Base-by-base conservation (phyloP, 345 rosid genomes). In the Citrus sp. region DNA sequence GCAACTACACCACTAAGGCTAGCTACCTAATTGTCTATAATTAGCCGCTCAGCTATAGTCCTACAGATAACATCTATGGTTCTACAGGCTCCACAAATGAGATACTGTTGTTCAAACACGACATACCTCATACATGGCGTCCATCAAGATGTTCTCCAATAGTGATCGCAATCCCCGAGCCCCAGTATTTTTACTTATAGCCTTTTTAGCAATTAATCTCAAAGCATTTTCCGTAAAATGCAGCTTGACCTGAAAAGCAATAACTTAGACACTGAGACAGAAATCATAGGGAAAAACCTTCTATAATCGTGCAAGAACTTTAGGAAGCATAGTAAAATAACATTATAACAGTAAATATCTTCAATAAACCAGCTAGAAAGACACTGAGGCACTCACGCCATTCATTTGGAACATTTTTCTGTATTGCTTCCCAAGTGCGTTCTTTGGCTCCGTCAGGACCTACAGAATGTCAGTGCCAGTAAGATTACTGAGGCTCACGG, bases 361-460 rank as follows among this genome's bases (percentile, higher is more conserved):
- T 64, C 38, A 55, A 77, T 28, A 65, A 59, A 37, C 55, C 37
- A 68, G 61, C 42, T 9, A 42, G 38, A 24, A 9, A 37, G 58
- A 64, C 78, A 73, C 1, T 54, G 62, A n/a, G 78, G 65, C 68
- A 84, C 94, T 88, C 88, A 96, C 99, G 22, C 89, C 92, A 86
- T 94, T 96, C 92, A 94, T 87, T 83, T 90, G 92, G 86, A 94
- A 96, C 93, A 94, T 86, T 87, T 90, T 96, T 86, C 79, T 90
- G 88, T 96, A 96, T 80, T 96, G 99, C 93, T 92, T 96, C 67
- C 94, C 95, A 61, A 96, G 90, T 40, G 99, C 98, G 85, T 96
- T 96, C 84, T 92, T 96, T 49, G 98, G 99, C 80, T 96, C 98
- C 0, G 97, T 89, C 79, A 96, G 85, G 70, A 96, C 97, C 98